Conservation (phyloP, 2,329 filamentous ascomycete genomes). For the Lojkania enalia region DNA sequence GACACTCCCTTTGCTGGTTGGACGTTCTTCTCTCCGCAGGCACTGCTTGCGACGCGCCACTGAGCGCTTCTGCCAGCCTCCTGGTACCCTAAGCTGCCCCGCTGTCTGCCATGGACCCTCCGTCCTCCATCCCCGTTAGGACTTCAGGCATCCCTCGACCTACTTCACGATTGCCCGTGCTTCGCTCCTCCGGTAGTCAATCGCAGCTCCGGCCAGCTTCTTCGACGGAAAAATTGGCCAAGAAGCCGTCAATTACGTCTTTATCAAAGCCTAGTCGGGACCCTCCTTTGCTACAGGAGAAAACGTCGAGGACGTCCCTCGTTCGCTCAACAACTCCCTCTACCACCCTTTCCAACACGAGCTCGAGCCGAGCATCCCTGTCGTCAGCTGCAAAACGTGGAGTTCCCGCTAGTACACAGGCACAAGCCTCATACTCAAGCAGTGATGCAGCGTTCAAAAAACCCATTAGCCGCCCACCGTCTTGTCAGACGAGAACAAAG, state of each 20-base stretch:
- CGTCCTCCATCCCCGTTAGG: constrained; percentile 31
- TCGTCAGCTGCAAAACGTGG: constrained; percentile 27
- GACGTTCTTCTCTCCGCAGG: constrained; percentile 9
- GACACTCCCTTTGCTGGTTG: constrained; percentile 8
- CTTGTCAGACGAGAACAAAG: constrained; percentile 31
- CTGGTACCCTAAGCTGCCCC: constrained; percentile 15
- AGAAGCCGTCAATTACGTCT: constrained; percentile 34
- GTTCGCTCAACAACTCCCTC: constrained; percentile 26
- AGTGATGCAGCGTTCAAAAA: constrained; percentile 43
- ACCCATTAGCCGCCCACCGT: constrained; percentile 41
- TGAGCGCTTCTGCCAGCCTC: constrained; percentile 12
- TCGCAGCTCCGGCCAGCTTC: constrained; percentile 51
- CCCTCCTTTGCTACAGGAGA: constrained; percentile 33
- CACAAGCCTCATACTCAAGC: constrained; percentile 21
- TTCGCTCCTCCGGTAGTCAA: constrained; percentile 39
- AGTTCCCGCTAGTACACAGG: constrained; percentile 22
- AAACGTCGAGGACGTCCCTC: constrained; percentile 36
- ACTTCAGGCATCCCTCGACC: constrained; percentile 52
- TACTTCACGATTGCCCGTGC: constrained; percentile 58
- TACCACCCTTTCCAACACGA: constrained; percentile 19
- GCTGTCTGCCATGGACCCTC: constrained; percentile 35
- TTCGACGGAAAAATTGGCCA: constrained; percentile 51
- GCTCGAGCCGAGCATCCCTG: constrained; percentile 27
- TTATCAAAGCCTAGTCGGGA: constrained; percentile 9
- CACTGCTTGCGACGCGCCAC: constrained; percentile 12